Base-by-base conservation (phyloP, 495 filamentous ascomycete species). In the Neurospora sp. region DNA sequence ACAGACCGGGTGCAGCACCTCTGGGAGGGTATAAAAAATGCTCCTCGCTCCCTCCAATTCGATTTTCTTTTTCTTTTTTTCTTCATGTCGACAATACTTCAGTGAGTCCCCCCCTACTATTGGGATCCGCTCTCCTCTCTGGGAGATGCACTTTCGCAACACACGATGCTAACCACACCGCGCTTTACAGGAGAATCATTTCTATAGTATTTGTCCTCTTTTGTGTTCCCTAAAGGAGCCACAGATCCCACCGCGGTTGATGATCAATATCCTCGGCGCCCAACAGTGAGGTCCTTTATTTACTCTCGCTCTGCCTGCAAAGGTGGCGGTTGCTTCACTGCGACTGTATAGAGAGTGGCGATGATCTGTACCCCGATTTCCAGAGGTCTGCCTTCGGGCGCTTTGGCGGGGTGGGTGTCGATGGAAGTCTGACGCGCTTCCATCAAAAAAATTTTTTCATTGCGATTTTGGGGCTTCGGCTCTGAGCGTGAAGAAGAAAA, bases 221-320 rank as follows among this genome's bases (percentile, higher is more conserved):
- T 88, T 92, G 88, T 89, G 87, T 89, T 91, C 85, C 90, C 88
- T 87, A 92, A 88, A 90, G 82, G 82, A 88, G 86, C 85, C 82
- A 87, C 85, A 87, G 86, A 87, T 82, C 83, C 85, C 84, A 87
- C 85, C 85, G 85, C 86, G 86, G 87, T 86, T 87, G 87, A 89
- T 88, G 85, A 87, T 75, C 83, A 44, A 71, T 59, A 71, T 71
- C 70, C 70, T 71, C 70, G 70, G 70, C 70, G 22, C 70, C 70
- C 70, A 48, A 71, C 70, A 71, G 70, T 71, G 70, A 71, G 70
- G 38, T 45, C 70, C 70, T 59, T 70, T 81, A 79, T 79, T 71
- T 61, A 71, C 70, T 71, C 31, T 71, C 70, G 70, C n/a, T 40
- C 70, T 71, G 42, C 70, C 70, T 71, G 70, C 42, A 71, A 71